Conservation (phyloP, 495 filamentous ascomycete species). For the Bryoglossum gracile region DNA sequence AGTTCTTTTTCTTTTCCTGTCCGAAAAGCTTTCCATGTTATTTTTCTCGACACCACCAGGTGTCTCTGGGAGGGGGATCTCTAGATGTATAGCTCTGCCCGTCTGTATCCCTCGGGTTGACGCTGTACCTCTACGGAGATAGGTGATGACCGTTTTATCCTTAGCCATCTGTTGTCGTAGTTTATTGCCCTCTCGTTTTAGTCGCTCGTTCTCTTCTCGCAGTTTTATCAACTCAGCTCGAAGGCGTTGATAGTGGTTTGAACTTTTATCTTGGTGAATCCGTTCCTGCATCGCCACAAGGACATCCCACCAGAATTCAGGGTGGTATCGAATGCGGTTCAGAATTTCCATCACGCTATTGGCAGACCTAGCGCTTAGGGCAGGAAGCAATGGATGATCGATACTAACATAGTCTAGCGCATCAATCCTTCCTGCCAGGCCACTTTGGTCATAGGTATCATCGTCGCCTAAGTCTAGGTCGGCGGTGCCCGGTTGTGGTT, state of each 20-base stretch:
- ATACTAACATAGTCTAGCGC: constrained; percentile 1
- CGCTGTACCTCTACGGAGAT: constrained; percentile 1
- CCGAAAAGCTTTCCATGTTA: constrained; percentile 4
- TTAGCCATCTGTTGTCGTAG: constrained; percentile 2
- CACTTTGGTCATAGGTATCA: constrained; percentile 3
- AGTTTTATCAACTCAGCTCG: constrained; percentile 3
- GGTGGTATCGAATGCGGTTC: constrained; percentile 3
- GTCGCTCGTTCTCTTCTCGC: not conserved
- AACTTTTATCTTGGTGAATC: constrained; percentile 1
- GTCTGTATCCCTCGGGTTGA: constrained; percentile 1
- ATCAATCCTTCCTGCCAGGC: constrained; percentile 2
- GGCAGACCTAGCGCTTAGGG: not conserved
- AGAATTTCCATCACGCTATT: constrained; percentile 4
- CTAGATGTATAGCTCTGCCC: not conserved
- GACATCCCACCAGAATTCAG: not conserved
- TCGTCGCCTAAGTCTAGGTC: constrained; percentile 3
- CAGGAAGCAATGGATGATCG: not conserved
- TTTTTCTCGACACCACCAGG: not conserved
- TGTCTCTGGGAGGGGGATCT: not conserved
- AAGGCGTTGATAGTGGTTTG: not conserved
- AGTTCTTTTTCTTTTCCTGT: constrained; percentile 3
- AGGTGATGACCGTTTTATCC: not conserved
- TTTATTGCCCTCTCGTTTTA: constrained; percentile 2
- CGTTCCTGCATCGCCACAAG: not conserved
- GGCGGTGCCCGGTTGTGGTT: not conserved